Base-by-base conservation (phyloP, 768 basidiomycete genomes). In the Podaxis sp. region DNA sequence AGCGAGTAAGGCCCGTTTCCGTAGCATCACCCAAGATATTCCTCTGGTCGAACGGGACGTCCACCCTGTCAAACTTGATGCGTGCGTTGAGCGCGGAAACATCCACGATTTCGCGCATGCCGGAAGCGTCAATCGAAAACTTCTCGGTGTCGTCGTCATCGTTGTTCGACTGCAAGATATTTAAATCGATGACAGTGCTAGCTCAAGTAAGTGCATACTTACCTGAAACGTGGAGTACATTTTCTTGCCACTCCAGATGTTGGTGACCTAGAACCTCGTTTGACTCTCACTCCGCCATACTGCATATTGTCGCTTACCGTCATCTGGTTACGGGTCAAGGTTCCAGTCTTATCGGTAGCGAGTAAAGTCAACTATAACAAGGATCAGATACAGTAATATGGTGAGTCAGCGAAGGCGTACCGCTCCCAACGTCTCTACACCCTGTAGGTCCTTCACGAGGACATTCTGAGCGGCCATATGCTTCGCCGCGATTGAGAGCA, bases 281-380 rank as follows among this genome's bases (percentile, higher is more conserved):
- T 60, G 33, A 50, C 36, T 46, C 37, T 3, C 11, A 30, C 12
- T 10, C 51, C 44, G 2, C 28, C 52, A 15, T 17, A n/a, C 15
- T n/a, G 52, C n/a, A 38, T 46, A 12, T 24, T 49, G 13, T 7
- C 6, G 1, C 76, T 62, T 60, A 77, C 87, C 15, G 87, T 88
- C 87, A 89, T 89, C 69, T 88, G 87, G 69, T 89, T 89, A 40
- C 85, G 74, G 10, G 87, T 89, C 58, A 89, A 71, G 12, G 87
- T 89, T 11, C 87, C 87, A 1, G 87, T 89, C 71, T 89, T 89
- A 68, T 89, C 87, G 8, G 87, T 88, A 4, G 87, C 87, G 11
- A 89, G 74, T 11, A 88, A 77, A 0, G 87, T 89, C 20, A 88
- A 73, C 84, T 86, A 65, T 4, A n/a, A 49, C 13, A 41, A 20